Percentiles rank a stretch among this genome's conserved stretches.
These are phyloP conservation scores for Cutaneotrichosporon mucoides DNA, from an alignment of 1,284 basidiomycete species.

Conservation along the genomic window DNA sequence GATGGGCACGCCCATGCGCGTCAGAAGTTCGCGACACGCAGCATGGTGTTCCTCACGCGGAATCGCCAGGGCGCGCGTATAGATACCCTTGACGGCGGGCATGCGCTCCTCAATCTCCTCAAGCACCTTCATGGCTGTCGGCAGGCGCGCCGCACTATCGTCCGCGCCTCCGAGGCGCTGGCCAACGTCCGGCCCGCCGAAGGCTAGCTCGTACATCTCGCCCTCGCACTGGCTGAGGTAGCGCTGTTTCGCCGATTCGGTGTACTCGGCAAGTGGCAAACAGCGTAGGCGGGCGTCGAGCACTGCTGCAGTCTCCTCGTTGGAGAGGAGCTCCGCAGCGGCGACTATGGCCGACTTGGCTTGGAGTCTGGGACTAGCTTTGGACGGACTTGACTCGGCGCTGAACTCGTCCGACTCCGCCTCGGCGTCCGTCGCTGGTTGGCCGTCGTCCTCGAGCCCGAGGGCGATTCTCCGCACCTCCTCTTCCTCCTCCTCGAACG, in stretches of 20 bases:
- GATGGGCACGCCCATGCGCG: slow-evolving; percentile 71
- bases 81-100: slow-evolving; percentile 22
- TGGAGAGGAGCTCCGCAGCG: not conserved
- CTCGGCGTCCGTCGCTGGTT: not conserved
- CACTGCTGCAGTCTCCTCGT: not conserved
- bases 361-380: not conserved
- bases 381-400: too few species aligned
- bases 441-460: not conserved
- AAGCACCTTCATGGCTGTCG: slow-evolving; percentile 6
- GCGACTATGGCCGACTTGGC: not conserved
- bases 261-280: slow-evolving; percentile 24
- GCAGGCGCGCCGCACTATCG: not conserved
- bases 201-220: slow-evolving; percentile 22
- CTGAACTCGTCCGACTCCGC: too few species aligned
- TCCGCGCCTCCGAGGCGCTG: not conserved
- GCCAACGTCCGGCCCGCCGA: not conserved
- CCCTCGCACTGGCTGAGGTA: slow-evolving; percentile 36
- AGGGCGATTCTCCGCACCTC: not conserved
- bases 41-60: slow-evolving; percentile 37
- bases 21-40: slow-evolving; percentile 52
- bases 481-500: slow-evolving; percentile 8
- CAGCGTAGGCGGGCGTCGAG: slow-evolving; percentile 30
- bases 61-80: slow-evolving; percentile 30
- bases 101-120: slow-evolving; percentile 19
- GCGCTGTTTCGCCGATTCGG: slow-evolving; percentile 37